Base-by-base conservation (phyloP, 2,329 filamentous ascomycete genomes). In the Ascochyta koolunga region DNA sequence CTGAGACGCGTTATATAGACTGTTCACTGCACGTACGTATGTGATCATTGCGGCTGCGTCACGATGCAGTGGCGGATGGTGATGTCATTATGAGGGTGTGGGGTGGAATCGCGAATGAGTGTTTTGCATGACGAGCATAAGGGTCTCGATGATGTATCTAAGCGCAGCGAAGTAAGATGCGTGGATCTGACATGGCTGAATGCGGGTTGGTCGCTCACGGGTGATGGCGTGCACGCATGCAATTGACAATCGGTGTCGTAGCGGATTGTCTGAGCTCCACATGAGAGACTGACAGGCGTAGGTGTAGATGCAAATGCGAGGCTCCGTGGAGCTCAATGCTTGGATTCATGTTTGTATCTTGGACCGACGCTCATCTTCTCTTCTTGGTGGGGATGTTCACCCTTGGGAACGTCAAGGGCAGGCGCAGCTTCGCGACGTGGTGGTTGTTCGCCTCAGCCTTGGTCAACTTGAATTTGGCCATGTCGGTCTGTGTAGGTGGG, bases 371-470 rank as follows among this genome's bases (percentile, higher is more conserved):
- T 53, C 61, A 59, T 58, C 49, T 49, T 21, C 40, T 64, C 38
- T 56, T 60, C 37, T 60, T 60, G 13, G 59, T 49, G 2, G 61
- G 59, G 15, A 61, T 67, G 36, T 61, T 66, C 9, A 71, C 54
- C 78, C 89, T 92, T 1, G 93, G 95, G 72, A 97, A 97, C 54
- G 87, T 83, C 40, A 97, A 78, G 3, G 95, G 95, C 58, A 97
- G 74, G 64, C 83, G 85, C 66, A 98, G 78, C 63, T 86, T 86
- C 11, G 89, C 92, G 43, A 93, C 77, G 55, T 76, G 82, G 57
- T 86, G 85, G 50, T 85, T 84, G 50, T 84, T 85, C 18, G 76
- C 73, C 66, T 85, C 82, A 1, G 84, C 83, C 70, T 86, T 87
- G 27, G 82, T 83, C 61, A 86, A 81, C 53, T 83, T 80, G 61